Base-by-base conservation (phyloP, 108 stramenopile species). In the Cyclostephanos tholiformis region DNA sequence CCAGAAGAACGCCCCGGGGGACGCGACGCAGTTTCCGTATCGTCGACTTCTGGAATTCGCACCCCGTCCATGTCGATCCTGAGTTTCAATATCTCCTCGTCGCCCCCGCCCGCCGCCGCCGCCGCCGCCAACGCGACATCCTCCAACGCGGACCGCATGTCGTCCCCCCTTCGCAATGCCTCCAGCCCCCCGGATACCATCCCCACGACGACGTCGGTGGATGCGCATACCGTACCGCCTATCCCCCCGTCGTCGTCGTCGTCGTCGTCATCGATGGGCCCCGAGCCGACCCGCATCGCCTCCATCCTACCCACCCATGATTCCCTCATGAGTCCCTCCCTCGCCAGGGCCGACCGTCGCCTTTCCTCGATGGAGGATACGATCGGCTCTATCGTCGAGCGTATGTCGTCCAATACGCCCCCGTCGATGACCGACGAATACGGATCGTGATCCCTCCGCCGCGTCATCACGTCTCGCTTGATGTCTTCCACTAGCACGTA, bases 171-270 rank as follows among this genome's bases (percentile, higher is more conserved):
- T 0, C 79, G 79, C 10, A 79, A 60, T 46, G 71, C 44, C 61
- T 79, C 72, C 16, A 79, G 46, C 36, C 79, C 79, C 26, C 22
- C 62, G 14, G 20, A 32, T 6, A 79, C 67, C 71, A 79, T 73
- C 41, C 53, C 55, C 38, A 68, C 50, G 7, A 79, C 72, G 67
- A 79, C 55, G 51, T 20, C 41, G 0, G 71, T 48, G 35, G 58
- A 72, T 32, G 79, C 66, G 43, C 79, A 79, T 39, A 69, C n/a
- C 0, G 9, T 10, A 1, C 26, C 30, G 4, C 30, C 61, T 4
- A 17, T 17, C n/a, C 12, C 36, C n/a, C 30, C 61, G 4, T 8
- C 16, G n/a, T 11, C 22, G 25, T 43, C 70, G 23, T 23, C 23
- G 56, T 68, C 59, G 63, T 56, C 66, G n/a, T 30, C 49, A 4